phyloP scores from a whole-genome alignment of 805 yeast species.

The Blastobotrys robertii region DNA sequence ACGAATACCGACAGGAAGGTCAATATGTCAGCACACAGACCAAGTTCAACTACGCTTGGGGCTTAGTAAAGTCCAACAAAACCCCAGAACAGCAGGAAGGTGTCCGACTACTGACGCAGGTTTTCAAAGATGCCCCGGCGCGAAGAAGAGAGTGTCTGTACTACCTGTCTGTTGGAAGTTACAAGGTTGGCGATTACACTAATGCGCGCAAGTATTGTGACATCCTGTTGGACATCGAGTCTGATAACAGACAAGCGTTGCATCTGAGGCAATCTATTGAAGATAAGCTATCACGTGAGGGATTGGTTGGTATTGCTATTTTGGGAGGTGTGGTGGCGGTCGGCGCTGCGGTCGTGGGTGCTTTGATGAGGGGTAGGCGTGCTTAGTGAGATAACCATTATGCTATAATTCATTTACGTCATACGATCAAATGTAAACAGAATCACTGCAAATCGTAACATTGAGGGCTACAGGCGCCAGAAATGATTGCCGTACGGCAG shows the following conservation, averaged over 20 bases:
- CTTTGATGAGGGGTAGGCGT: constrained; percentile 17
- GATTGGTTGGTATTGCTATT: constrained; percentile 78
- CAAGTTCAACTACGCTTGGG: constrained; percentile 94
- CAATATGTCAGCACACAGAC: constrained; percentile 77
- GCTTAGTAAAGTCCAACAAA: constrained; percentile 62
- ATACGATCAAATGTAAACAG: neutral
- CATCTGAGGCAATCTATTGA: constrained; percentile 69
- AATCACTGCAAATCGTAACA: no score
- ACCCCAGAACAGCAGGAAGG: constrained; percentile 68
- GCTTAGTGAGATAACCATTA: neutral
- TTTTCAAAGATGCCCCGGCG: constrained; percentile 65
- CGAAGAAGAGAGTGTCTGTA: constrained; percentile 85
- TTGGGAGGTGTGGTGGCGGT: constrained; percentile 80
- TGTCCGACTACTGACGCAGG: constrained; percentile 49
- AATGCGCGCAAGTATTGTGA: constrained; percentile 83
- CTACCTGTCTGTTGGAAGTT: constrained; percentile 80
- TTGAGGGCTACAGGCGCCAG: no score
- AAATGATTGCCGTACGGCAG: no score
- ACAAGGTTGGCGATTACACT: constrained; percentile 75
- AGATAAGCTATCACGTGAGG: constrained; percentile 76
- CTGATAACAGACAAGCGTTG: constrained; percentile 69
- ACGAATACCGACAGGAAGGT: constrained; percentile 72
- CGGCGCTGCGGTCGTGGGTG: constrained; percentile 52
- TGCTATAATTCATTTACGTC: neutral
- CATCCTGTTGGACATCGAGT: constrained; percentile 66